Base-by-base conservation (phyloP, 192 early-diverging fungal genomes). In the Coemansia biformis region DNA sequence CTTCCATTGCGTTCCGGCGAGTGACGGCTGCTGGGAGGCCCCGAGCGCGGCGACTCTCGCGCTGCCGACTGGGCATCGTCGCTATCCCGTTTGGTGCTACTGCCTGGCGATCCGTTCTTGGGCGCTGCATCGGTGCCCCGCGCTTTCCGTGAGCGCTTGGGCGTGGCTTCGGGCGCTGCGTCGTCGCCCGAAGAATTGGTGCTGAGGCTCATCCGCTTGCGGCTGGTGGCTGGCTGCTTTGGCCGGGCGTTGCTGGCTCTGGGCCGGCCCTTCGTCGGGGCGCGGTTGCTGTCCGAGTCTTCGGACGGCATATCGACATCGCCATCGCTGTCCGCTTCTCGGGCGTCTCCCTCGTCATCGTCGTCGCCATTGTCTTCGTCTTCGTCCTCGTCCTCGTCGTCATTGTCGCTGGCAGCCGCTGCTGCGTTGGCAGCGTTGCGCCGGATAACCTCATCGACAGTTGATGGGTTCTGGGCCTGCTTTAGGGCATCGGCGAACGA, bases 331-430 rank as follows among this genome's bases (percentile, higher is more conserved):
- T 56, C 62, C 1, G 37, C 51, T 12, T 66, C 60, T 4, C 73
- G 66, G 29, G 7, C 29, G 0, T 66, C 75, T 4, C 77, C 70
- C 7, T 77, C 42, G 32, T 34, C 79, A 16, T 77, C 77, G 12
- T 61, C 75, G 2, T 78, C 70, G 12, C 76, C 78, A 2, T 76
- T 73, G 5, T 75, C 75, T 1, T 74, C 59, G 5, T 75, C 73
- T 8, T 71, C 66, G 2, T 71, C 77, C 15, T 76, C 76, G 13
- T 76, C 80, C 2, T 76, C 75, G n/a, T 76, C 78, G 11, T 77
- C 75, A 9, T 79, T 81, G 5, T 78, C 74, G 8, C 74, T 76
- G 11, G 75, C 72, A 34, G 31, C 39, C 22, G 37, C 19, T 14
- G 33, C 35, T 28, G 44, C 46, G 48, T 48, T 51, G 63, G 36